Evolutionary conservation across 176 grass and related monocot genomes (phyloP).

Genomic region (Lolium rigidum): DNA sequence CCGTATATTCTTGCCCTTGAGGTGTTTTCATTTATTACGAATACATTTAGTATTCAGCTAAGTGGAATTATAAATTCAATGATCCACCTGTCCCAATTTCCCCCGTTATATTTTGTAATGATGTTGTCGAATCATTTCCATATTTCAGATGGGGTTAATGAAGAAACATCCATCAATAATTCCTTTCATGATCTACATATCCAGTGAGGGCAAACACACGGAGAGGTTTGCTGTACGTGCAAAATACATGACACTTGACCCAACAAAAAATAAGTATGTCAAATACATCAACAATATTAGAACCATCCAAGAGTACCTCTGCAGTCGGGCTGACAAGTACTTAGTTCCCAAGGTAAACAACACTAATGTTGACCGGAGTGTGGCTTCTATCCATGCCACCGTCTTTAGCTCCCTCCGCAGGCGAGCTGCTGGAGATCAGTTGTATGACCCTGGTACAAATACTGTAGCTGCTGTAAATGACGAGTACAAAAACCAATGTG

Average conservation of each 20-base stretch:
- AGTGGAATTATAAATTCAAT: not conserved
- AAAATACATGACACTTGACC: constrained; percentile 97
- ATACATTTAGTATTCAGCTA: not conserved
- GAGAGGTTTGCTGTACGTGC: constrained; percentile 95
- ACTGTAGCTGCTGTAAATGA: constrained; percentile 72
- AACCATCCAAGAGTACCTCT: constrained; percentile 90
- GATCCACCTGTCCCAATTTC: not conserved
- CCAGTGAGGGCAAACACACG: constrained; percentile 82
- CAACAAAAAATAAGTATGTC: constrained; percentile 85
- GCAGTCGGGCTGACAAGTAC: constrained; percentile 82
- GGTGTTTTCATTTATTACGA: not conserved
- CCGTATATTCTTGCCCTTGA: not conserved
- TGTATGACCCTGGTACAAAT: constrained; percentile 76
- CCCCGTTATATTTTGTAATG: not conserved
- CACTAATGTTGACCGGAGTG: constrained; percentile 90
- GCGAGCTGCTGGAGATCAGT: constrained; percentile 52
- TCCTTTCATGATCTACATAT: constrained; percentile 94
- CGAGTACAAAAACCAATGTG: constrained; percentile 77
- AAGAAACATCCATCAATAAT: constrained; percentile 96
- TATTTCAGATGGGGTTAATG: constrained; percentile 92
- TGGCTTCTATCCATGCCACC: constrained; percentile 90
- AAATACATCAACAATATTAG: constrained; percentile 95
- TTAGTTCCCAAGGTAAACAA: constrained; percentile 93
- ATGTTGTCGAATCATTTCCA: constrained; percentile 17
- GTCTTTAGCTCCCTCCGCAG: constrained; percentile 84